Conservation (phyloP, 163 green algal genomes). For the Chloroidium sp. region DNA sequence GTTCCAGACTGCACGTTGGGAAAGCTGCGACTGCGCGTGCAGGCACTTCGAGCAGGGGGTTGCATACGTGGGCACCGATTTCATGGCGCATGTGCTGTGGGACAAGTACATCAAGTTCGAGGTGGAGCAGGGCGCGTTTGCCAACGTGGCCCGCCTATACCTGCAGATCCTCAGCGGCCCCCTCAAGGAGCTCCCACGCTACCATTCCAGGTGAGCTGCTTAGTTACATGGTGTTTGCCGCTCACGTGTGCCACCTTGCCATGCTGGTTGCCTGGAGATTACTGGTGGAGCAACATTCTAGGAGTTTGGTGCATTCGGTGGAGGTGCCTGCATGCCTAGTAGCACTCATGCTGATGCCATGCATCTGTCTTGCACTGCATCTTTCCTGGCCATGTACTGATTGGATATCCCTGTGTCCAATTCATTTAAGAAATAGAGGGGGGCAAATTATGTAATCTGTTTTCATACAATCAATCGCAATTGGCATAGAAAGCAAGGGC, state of each 20-base stretch:
- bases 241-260: not conserved
- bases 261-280: not conserved
- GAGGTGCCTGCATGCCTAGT: not conserved
- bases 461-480: no score
- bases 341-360: not conserved
- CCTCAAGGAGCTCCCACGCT: conserved; percentile 57
- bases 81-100: conserved; percentile 59
- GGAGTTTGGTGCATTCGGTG: not conserved
- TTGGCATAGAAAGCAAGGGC: no score
- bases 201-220: conserved; percentile 36
- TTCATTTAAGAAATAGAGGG: no score
- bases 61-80: conserved; percentile 54
- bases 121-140: conserved; percentile 17
- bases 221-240: not conserved
- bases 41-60: conserved; percentile 67
- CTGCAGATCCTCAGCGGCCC: conserved; percentile 45
- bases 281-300: no score
- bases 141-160: conserved; percentile 47
- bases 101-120: conserved; percentile 66
- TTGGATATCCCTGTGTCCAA: no score
- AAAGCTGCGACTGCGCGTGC: conserved; percentile 9
- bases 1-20: not conserved
- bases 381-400: no score
- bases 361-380: not conserved
- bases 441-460: no score